Base-by-base conservation (phyloP, 805 yeast genomes). In the Wickerhamiella sergipiensis region DNA sequence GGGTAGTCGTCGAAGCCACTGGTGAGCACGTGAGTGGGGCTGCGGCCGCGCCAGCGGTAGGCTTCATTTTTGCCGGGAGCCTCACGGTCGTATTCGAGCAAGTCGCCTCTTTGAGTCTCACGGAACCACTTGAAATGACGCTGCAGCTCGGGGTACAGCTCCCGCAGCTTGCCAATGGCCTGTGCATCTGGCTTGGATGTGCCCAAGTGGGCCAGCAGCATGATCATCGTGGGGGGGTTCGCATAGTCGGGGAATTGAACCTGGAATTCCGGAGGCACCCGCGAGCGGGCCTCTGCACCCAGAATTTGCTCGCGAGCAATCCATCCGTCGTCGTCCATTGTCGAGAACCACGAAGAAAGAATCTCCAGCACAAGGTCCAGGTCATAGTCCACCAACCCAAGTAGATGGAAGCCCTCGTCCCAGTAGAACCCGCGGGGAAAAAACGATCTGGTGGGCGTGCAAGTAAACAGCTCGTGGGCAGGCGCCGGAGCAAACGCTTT, bases 401-500 rank as follows among this genome's bases (percentile, higher is more conserved):
- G 70, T 53, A 90, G 71, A 64, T 90, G 96, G 67, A 92, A 92
- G 0, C 98, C 98, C 67, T 92, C 98, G 67, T 92, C 98, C 98
- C 98, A 92, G 62, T 85, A 87, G 62, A 92, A 92, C 0, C 98
- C 98, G 55, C 98, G 75, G 3, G 98, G 97, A 67, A 92, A 92
- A 61, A 85, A 86, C 0, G 95, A 86, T 49, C 98, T 74, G 47
- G 95, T 85, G 2, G 98, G 98, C 33, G 87, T 92, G 21, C 87
- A 73, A 0, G 92, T 77, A 60, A 88, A 85, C 47, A 92, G 67
- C 56, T 81, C 85, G 53, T 70, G 67, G 1, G 95, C 95, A n/a
- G 59, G 61, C 2, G 49, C 55, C 5, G 54, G 54, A 6, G 49
- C 48, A 18, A 71, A 65, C 52, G 38, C 29, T 4, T 49, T 47